Conservation (phyloP, 2,329 filamentous ascomycete species). For the Monilinia polystroma region DNA sequence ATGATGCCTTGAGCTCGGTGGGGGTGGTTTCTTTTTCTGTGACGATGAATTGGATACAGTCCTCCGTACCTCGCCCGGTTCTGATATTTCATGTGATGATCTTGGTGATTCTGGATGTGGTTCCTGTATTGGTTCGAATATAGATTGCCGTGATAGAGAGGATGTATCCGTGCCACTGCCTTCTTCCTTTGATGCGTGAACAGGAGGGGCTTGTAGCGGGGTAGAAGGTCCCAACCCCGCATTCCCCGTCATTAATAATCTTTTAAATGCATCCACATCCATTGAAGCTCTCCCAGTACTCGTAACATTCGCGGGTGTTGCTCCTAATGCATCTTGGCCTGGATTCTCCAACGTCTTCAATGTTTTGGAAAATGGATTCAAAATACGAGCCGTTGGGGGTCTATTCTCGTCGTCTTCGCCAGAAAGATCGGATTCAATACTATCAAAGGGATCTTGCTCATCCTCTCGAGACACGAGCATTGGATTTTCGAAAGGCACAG, state of each 20-base stretch:
- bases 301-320: constrained; percentile 27
- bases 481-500: constrained; percentile 31
- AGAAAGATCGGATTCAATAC: constrained; percentile 38
- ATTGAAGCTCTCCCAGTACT: constrained; percentile 49
- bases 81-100: constrained; percentile 59
- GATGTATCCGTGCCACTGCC: constrained; percentile 57
- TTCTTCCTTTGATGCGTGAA: constrained; percentile 41
- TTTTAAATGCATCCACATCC: constrained; percentile 76
- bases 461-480: constrained; percentile 39
- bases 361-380: constrained; percentile 57
- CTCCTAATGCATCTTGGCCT: constrained; percentile 28
- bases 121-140: constrained; percentile 52
- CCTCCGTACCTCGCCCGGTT: constrained; percentile 51
- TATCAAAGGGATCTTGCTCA: constrained; percentile 38
- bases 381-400: constrained; percentile 41
- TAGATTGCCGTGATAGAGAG: constrained; percentile 58
- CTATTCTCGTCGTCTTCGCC: constrained; percentile 32
- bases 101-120: constrained; percentile 50
- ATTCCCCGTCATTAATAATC: constrained; percentile 72
- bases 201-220: constrained; percentile 35
- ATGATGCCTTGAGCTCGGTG: constrained; percentile 75
- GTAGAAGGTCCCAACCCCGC: constrained; percentile 43
- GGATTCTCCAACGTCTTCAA: constrained; percentile 51
- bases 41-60: constrained; percentile 39
- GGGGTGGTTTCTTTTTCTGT: constrained; percentile 65